Evolutionary conservation across 768 basidiomycete species (phyloP), one percentile per base, ranked within the genome.

Genomic region (Mycena venus): DNA sequence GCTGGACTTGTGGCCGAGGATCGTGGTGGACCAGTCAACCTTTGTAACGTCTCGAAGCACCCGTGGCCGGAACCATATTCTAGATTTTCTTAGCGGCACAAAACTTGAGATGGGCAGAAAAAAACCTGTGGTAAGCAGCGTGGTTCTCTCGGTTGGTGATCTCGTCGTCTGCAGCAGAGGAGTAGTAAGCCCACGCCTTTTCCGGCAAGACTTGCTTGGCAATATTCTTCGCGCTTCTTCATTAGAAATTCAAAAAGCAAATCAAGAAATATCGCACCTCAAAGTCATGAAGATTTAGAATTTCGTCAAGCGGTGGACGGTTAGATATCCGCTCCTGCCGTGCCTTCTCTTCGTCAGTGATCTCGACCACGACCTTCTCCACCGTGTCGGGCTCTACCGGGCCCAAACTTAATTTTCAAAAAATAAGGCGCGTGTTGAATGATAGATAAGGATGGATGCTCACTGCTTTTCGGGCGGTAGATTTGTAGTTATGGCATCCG

Each of bases 171-270:
- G 98, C 93, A 21, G 96, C 97, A n/a, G 96, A 97, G 0, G 95
- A 96, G 80, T 99, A 97, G 82, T 97, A 97, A 7, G 97, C 97
- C 97, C 97, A 99, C 0, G 96, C 96, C 81, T 96, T 95, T 38
- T 94, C 92, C 2, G 92, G 85, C 87, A 99, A 92, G 14, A 95
- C 93, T 78, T 87, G 86, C 82, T 90, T 94, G 11, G 96, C 97
- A 64, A 99, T 92, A 21, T 94, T 90, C 95, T 96, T 70, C 29
- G 34, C 34, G 34, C 34, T 36, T 1, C 47, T 34, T 61, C 15
- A 62, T 78, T 65, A 79, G 49, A n/a, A 29, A 47, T 11, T 23
- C 31, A 51, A 42, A 56, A 25, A 11, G 27, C n/a, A 59, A 8
- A 12, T 47, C 0, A 19, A 21, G 10, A 47, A 66, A 15, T 11